Conservation (phyloP, 371 early-diverging fungal genomes). For the Mucor circinelloides region DNA sequence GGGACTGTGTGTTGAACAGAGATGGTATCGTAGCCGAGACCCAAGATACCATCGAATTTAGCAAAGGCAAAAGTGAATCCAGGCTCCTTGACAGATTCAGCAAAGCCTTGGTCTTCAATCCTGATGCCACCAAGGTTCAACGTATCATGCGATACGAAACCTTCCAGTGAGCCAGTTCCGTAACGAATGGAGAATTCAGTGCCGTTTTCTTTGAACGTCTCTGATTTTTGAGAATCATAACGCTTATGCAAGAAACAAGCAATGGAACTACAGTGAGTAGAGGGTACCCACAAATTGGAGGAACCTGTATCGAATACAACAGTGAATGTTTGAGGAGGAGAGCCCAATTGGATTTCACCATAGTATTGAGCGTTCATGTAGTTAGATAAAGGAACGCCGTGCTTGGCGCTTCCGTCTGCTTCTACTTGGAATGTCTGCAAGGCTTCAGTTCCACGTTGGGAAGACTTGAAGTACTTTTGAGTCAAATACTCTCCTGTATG, state of each 20-base stretch:
- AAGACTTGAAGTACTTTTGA: conserved; percentile 74
- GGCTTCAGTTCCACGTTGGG: conserved; percentile 32
- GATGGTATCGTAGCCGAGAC: conserved; percentile 89
- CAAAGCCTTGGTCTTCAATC: conserved; percentile 78
- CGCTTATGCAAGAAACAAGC: conserved; percentile 90
- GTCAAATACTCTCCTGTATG: conserved; percentile 64
- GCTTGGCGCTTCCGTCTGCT: conserved; percentile 56
- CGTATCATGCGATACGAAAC: conserved; percentile 82
- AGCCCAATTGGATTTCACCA: conserved; percentile 83
- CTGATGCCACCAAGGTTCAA: conserved; percentile 73
- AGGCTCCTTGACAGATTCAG: conserved; percentile 91
- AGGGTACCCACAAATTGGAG: conserved; percentile 94
- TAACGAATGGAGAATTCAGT: conserved; percentile 89
- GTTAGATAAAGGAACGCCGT: conserved; percentile 86
- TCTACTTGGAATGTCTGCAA: conserved; percentile 48
- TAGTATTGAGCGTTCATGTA: conserved; percentile 96
- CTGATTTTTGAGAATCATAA: conserved; percentile 74
- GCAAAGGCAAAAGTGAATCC: conserved; percentile 88
- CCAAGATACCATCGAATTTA: conserved; percentile 93
- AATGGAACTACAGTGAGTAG: conserved; percentile 85
- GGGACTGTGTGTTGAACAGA: conserved; percentile 85
- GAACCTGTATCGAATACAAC: conserved; percentile 96
- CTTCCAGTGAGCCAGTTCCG: conserved; percentile 90
- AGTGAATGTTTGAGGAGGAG: conserved; percentile 87
- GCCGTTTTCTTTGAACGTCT: conserved; percentile 78